phyloP scores from a whole-genome alignment of 2,329 filamentous ascomycete species.

The Ophiocordyceps australis region DNA sequence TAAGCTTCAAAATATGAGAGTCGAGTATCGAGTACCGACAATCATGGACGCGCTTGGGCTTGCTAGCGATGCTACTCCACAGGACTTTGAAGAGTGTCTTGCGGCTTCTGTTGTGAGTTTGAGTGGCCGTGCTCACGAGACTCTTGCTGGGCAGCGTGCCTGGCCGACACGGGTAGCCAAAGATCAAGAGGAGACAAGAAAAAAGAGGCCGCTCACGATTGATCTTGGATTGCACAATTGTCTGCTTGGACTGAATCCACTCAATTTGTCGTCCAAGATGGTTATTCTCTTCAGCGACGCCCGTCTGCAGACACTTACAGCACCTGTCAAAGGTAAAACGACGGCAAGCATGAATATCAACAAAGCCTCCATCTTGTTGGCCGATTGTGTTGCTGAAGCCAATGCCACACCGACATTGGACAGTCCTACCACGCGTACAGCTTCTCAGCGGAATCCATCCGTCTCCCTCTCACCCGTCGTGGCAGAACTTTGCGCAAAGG shows the following conservation, averaged over 20 bases:
- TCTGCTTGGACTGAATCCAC: slow-evolving; percentile 68
- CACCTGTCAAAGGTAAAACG: slow-evolving; percentile 46
- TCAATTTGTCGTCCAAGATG: slow-evolving; percentile 56
- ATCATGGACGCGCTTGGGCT: slow-evolving; percentile 65
- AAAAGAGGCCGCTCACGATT: slow-evolving; percentile 35
- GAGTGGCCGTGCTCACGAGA: slow-evolving; percentile 41
- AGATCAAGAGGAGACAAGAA: background rate
- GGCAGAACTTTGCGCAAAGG: slow-evolving; percentile 40
- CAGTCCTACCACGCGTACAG: too few relatives aligned
- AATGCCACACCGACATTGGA: slow-evolving; percentile 2
- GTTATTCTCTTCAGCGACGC: slow-evolving; percentile 65
- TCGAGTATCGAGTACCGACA: slow-evolving; percentile 81
- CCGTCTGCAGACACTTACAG: slow-evolving; percentile 48
- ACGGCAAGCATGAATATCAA: slow-evolving; percentile 49
- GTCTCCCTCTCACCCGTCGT: slow-evolving; percentile 27
- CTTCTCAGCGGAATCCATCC: too few relatives aligned
- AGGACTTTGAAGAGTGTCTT: slow-evolving; percentile 59
- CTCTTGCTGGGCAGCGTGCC: slow-evolving; percentile 14
- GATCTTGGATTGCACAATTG: slow-evolving; percentile 69
- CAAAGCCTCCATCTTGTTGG: slow-evolving; percentile 67
- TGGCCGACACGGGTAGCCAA: background rate
- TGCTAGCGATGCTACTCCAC: slow-evolving; percentile 41
- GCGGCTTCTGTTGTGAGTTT: slow-evolving; percentile 66
- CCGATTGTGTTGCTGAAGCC: slow-evolving; percentile 47
- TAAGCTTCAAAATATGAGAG: slow-evolving; percentile 63